Percentiles rank a stretch among this genome's conserved stretches.
These are phyloP conservation scores for Ganoderma boninense DNA, from an alignment of 1,284 basidiomycete species.

Conservation along the genomic window DNA sequence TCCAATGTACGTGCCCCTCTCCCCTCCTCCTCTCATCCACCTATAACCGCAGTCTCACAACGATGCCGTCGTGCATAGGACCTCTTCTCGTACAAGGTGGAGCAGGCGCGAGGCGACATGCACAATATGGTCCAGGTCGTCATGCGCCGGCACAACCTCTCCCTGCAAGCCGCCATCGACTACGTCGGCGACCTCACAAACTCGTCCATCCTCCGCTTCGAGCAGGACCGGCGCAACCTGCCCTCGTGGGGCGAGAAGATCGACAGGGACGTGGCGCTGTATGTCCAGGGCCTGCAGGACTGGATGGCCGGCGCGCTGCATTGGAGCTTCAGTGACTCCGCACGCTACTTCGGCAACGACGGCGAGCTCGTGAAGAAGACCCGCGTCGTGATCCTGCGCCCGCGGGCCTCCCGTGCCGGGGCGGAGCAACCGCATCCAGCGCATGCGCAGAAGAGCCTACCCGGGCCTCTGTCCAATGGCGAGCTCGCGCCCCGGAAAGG, in stretches of 20 bases:
- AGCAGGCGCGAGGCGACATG: slow-evolving; percentile 42
- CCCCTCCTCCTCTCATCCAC: neutral
- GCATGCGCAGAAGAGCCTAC: too few species aligned
- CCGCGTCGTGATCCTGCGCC: slow-evolving; percentile 39
- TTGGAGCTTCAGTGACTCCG: slow-evolving; percentile 43
- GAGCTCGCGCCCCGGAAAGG: slow-evolving; percentile 2
- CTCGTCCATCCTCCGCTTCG: slow-evolving; percentile 37
- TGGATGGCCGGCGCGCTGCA: slow-evolving; percentile 45
- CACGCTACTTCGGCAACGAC: slow-evolving; percentile 43
- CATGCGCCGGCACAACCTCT: slow-evolving; percentile 36
- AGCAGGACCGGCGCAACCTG: slow-evolving; percentile 32
- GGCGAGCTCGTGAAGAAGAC: slow-evolving; percentile 40
- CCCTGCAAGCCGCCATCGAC: slow-evolving; percentile 42
- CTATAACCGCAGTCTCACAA: neutral
- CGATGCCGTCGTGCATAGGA: slow-evolving; percentile 31
- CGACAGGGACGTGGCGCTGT: slow-evolving; percentile 41
- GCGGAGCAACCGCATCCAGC: neutral
- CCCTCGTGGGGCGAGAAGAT: slow-evolving; percentile 42
- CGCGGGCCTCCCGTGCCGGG: slow-evolving; percentile 21
- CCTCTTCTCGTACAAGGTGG: slow-evolving; percentile 44
- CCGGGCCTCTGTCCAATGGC: neutral
- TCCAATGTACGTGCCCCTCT: slow-evolving; percentile 40
- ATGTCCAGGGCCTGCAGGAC: slow-evolving; percentile 41
- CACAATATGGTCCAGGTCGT: slow-evolving; percentile 43
- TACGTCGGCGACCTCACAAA: slow-evolving; percentile 40